Evolutionary conservation across 257 asterid species (phyloP).

Genomic region (Rehmannia glutinosa): DNA sequence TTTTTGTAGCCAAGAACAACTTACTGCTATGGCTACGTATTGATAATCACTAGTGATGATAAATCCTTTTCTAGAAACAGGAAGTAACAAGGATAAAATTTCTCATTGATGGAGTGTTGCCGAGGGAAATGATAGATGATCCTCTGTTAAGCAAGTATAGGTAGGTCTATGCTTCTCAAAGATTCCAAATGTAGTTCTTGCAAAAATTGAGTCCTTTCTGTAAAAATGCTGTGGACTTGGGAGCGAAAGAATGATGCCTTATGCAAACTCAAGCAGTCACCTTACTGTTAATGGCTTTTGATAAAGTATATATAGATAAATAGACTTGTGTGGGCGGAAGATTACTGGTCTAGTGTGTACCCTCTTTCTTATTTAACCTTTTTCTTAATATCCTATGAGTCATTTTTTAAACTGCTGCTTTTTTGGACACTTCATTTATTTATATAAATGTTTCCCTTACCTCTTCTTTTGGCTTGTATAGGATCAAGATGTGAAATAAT

Average conservation of each 20-base stretch:
- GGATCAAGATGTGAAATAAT: neutral
- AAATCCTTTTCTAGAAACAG: constrained; percentile 24
- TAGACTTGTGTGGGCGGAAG: neutral
- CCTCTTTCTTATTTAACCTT: too few relatives aligned
- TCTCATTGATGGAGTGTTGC: constrained; percentile 89
- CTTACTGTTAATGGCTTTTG: neutral
- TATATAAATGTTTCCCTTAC: too few relatives aligned
- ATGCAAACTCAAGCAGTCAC: neutral
- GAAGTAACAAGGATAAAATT: too few relatives aligned
- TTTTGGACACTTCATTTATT: too few relatives aligned
- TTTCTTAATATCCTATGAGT: too few relatives aligned
- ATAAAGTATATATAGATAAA: neutral
- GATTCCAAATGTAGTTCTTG: neutral
- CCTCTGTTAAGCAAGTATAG: constrained; percentile 92
- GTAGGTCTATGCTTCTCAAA: constrained; percentile 27
- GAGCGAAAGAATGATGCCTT: neutral
- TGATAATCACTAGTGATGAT: constrained; percentile 16
- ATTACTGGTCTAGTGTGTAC: neutral
- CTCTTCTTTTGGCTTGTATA: too few relatives aligned
- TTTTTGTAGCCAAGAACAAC: neutral
- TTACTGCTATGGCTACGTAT: neutral
- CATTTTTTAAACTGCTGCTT: too few relatives aligned
- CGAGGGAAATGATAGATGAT: constrained; percentile 97
- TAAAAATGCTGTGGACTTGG: neutral
- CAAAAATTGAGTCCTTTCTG: neutral